A percentile compares a stretch with the other conserved stretches of the same genome.
Evolutionary conservation across 768 basidiomycete species (phyloP).

Genomic region (Suillus weaverae): DNA sequence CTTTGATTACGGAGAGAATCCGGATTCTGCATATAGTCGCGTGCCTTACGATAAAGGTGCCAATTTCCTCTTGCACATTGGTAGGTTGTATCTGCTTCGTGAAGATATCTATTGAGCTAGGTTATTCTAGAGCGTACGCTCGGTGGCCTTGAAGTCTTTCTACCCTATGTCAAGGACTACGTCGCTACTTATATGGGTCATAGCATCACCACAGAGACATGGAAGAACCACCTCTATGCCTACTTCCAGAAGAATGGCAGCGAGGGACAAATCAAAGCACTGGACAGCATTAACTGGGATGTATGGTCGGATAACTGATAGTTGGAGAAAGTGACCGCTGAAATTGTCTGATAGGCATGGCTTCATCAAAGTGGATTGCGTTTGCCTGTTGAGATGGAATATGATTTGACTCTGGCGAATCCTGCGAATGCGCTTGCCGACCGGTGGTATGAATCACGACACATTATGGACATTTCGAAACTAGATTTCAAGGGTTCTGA

Average conservation of each 20-base stretch:
- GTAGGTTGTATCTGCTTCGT: constrained; percentile 20
- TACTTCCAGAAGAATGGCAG: constrained; percentile 47
- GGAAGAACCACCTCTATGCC: constrained; percentile 56
- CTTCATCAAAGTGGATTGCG: constrained; percentile 53
- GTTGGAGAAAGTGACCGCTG: neutral
- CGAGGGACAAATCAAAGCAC: constrained; percentile 44
- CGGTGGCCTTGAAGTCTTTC: constrained; percentile 55
- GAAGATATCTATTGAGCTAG: neutral
- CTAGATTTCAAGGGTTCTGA: constrained; percentile 47
- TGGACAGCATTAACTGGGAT: constrained; percentile 59
- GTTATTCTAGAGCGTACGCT: constrained; percentile 45
- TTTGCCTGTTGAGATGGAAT: constrained; percentile 50
- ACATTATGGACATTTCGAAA: constrained; percentile 30
- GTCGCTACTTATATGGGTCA: constrained; percentile 53
- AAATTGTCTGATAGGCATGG: constrained; percentile 43
- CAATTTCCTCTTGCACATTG: constrained; percentile 57
- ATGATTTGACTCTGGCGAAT: constrained; percentile 53
- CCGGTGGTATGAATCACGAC: constrained; percentile 50
- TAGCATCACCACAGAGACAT: constrained; percentile 57
- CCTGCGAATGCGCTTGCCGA: constrained; percentile 53
- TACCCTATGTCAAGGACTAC: constrained; percentile 59
- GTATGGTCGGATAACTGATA: constrained; percentile 33
- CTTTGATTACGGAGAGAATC: constrained; percentile 45
- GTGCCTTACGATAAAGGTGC: constrained; percentile 59
- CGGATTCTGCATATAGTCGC: constrained; percentile 50